phyloP scores from a whole-genome alignment of 805 yeast genomes.

The Metschnikowia chrysomelidarum region DNA sequence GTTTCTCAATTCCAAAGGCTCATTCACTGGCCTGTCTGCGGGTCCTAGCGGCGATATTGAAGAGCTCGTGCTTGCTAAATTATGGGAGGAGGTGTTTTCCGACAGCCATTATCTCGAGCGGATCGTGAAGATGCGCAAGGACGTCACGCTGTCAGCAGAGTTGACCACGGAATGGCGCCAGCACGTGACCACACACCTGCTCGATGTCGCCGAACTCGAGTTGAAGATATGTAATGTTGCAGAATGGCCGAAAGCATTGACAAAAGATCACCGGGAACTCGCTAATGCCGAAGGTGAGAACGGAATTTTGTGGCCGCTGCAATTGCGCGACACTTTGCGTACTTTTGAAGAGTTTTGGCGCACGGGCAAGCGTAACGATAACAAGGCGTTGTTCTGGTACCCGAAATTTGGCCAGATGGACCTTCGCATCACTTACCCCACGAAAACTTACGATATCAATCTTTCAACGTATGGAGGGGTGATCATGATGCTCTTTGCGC shows the following conservation, averaged over 20 bases:
- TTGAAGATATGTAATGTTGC: slow-evolving; percentile 43
- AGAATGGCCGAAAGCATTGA: slow-evolving; percentile 48
- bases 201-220: slow-evolving; percentile 32
- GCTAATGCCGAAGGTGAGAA: slow-evolving; percentile 20
- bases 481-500: slow-evolving; percentile 67
- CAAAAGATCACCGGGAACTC: slow-evolving; percentile 39
- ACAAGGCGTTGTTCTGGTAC: slow-evolving; percentile 61
- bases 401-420: slow-evolving; percentile 84
- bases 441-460: slow-evolving; percentile 71
- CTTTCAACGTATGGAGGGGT: slow-evolving; percentile 81
- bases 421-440: slow-evolving; percentile 64
- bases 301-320: slow-evolving; percentile 40
- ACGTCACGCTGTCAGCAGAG: slow-evolving; percentile 51
- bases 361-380: slow-evolving; percentile 38
- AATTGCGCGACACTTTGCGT: slow-evolving; percentile 33
- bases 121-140: slow-evolving; percentile 84
- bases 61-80: slow-evolving; percentile 59
- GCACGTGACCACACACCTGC: slow-evolving; percentile 13
- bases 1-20: slow-evolving; percentile 42
- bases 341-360: slow-evolving; percentile 44
- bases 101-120: slow-evolving; percentile 68
- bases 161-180: slow-evolving; percentile 40
- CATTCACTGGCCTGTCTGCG: slow-evolving; percentile 9
- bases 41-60: slow-evolving; percentile 51
- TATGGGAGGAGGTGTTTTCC: slow-evolving; percentile 71